Evolutionary conservation across 139 green algal genomes (phyloP), one percentile per base, ranked within the genome.

Genomic region (Chlamydomonas incerta): DNA sequence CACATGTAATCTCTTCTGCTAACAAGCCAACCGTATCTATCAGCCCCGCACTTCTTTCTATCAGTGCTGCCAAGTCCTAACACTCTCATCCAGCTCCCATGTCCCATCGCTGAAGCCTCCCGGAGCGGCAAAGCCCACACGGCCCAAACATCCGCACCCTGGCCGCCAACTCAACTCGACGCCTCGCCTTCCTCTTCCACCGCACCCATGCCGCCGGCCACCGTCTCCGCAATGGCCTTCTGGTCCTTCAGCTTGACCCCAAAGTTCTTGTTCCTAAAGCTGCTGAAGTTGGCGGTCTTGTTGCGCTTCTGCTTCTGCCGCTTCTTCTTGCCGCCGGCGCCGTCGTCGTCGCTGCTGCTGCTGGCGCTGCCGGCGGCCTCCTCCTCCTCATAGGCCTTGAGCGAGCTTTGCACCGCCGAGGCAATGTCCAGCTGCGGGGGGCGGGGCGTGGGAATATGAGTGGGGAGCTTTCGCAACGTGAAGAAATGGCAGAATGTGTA

Each of bases 191-290:
- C 60, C 60, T 66, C 60, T 21, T n/a, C 28, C 34, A 83, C 75
- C 35, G 60, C 37, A 2, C 62, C 60, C 58, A 83, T 17, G 62
- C 58, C 60, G 26, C 60, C 52, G 13, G 79, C 69, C 47, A 68
- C 63, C 35, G 37, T 68, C 66, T 85, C 79, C 79, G 47, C 37
- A 20, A 75, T 20, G 65, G 67, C 47, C 80, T 46, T 46, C 80
- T 77, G 80, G 52, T 77, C 14, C 68, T 86, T 86, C 5, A 80
- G 28, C 5, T 68, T 31, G 52, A 80, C 47, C 33, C 52, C 68
- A 37, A 76, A 76, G 66, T 75, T 85, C 68, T 86, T 86, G 47
- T 86, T 86, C 52, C 80, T 47, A 52, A 86, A 86, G 15, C 33
- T 63, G 33, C 34, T 72, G 50, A 86, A 86, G 55, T 86, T 86